These are phyloP conservation scores for Ophiosphaerella korrae DNA, from an alignment of 2,329 filamentous ascomycete genomes.

Conservation along the genomic window DNA sequence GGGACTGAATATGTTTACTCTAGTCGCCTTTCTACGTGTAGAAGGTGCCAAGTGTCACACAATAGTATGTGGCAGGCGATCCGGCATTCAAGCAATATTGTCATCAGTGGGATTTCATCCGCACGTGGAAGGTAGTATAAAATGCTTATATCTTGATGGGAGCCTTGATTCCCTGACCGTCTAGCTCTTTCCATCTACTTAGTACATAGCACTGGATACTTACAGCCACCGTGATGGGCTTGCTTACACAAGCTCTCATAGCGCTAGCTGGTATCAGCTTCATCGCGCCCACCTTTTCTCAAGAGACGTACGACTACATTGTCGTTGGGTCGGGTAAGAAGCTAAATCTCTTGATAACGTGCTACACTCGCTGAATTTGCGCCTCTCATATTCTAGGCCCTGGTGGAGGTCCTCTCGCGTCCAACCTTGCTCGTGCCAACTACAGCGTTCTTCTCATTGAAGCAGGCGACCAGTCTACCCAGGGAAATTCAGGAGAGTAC, in stretches of 20 bases:
- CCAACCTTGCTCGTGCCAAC: conserved; percentile 61
- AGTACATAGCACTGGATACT: background rate
- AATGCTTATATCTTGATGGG: background rate
- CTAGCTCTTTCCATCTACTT: too few relatives aligned
- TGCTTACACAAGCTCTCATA: conserved; percentile 13
- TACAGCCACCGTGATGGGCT: conserved; percentile 14
- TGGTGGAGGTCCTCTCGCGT: conserved; percentile 42
- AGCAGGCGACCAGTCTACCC: conserved; percentile 61
- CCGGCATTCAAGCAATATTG: background rate
- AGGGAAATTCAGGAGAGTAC: conserved; percentile 41
- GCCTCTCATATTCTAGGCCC: conserved; percentile 6
- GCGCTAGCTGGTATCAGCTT: conserved; percentile 9
- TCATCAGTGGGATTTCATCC: background rate
- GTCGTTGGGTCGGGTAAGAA: conserved; percentile 58
- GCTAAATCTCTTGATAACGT: background rate
- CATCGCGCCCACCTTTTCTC: conserved; percentile 4
- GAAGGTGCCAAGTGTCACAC: conserved; percentile 2
- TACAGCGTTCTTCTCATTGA: conserved; percentile 63
- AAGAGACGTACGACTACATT: conserved; percentile 61
- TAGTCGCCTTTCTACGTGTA: background rate
- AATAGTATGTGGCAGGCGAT: background rate
- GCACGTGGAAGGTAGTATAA: background rate
- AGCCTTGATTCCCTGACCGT: too few relatives aligned
- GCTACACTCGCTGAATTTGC: background rate
- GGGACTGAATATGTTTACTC: background rate